phyloP scores from a whole-genome alignment of 106 monocot species.

The Dendrobium catenatum region DNA sequence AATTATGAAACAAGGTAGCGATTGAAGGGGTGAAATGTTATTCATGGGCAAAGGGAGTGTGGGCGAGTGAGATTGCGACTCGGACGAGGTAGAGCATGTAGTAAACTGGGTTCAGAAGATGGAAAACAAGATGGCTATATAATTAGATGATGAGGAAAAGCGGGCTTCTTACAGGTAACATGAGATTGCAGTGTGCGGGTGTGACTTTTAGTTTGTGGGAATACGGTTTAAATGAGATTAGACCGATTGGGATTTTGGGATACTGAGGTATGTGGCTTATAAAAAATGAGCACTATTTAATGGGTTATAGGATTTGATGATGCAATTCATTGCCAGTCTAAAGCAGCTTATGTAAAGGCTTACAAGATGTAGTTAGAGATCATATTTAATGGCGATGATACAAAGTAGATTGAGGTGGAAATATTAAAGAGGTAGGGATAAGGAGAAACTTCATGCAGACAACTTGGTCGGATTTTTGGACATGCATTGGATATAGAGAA shows the following conservation, averaged over 20 bases:
- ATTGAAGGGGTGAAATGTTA: no score
- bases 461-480: neutral
- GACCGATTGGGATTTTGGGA: neutral
- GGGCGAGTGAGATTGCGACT: neutral
- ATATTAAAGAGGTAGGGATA: neutral
- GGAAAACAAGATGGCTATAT: neutral
- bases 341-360: neutral
- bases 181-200: neutral
- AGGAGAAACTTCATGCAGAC: neutral
- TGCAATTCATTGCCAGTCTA: neutral
- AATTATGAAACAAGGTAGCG: no score
- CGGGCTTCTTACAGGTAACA: neutral
- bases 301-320: neutral
- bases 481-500: neutral
- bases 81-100: neutral
- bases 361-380: no score
- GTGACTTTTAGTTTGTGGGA: neutral
- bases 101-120: neutral
- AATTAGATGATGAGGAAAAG: neutral
- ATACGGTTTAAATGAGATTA: neutral
- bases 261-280: neutral
- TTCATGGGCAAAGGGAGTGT: no score
- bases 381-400: no score
- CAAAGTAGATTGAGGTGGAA: neutral
- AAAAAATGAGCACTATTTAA: neutral